Evolutionary conservation across 2,329 filamentous ascomycete species (phyloP), one percentile per base, ranked within the genome.

Genomic region (Ceratocystis diversiconidia): DNA sequence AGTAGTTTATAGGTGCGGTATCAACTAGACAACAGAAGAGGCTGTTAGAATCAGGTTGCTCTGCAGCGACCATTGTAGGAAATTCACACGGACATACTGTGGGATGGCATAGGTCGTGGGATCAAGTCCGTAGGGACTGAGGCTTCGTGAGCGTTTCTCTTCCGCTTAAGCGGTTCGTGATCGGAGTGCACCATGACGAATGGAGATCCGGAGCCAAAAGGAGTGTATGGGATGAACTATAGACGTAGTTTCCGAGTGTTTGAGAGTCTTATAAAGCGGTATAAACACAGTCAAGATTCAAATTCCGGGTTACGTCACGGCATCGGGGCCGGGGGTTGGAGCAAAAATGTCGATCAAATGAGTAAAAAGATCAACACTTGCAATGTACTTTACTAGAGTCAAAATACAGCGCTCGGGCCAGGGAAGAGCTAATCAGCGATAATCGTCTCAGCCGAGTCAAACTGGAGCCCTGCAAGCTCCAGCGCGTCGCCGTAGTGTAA

Each of bases 1-100:
- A 72, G 71, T 83, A 85, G 68, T 84, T 83, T 71, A 84, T 82
- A 63, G 67, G 60, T 72, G 63, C 32, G 41, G 55, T 62, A 12
- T 67, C 63, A 17, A 66, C 67, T 68, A 62, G 8, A 62, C 28
- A 32, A n/a, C 43, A 17, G 2, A 15, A 28, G 22, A 25, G 22
- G 30, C 28, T 63, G 61, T 60, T 59, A 57, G 15, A 30, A 52
- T 30, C 5, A 36, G 17, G 8, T 25, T 59, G 5, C 30, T 28
- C 55, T 36, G 28, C 55, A n/a, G 17, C n/a, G 8, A 25, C 7
- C 5, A 32, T 36, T 32, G 19, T 5, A 59, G 28, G 15, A n/a
- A 19, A n/a, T 22, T 7, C 8, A 59, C 55, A n/a, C 30, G n/a
- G 44, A 63, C 60, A 41, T 67, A 67, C 66, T 63, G 41, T 65